Evolutionary conservation across 805 yeast species (phyloP), one percentile per base, ranked within the genome.

Genomic region (Yarrowia sp.): DNA sequence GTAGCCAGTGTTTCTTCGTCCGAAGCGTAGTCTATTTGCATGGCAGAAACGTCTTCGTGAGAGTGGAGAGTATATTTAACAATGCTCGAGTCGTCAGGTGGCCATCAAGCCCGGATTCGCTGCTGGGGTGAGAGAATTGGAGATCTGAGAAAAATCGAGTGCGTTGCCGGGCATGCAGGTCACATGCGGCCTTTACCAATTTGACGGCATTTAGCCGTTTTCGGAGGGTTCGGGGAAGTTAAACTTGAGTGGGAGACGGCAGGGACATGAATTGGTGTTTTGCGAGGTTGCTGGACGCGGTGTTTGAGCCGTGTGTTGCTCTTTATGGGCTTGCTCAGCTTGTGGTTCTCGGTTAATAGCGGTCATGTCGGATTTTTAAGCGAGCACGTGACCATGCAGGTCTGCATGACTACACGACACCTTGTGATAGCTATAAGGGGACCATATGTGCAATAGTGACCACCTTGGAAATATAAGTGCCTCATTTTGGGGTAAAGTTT

Each of bases 1-100:
- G 19, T 56, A 7, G 22, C 63, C 15, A 56, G 48, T 5, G 63
- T 42, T 26, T 56, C 63, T 22, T 56, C 63, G 48, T 56, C 63
- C 7, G 63, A 41, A 35, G 63, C 36, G 36, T 56, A 56, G 36
- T 56, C 63, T 41, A 56, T 8, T 2, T n/a, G 63, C 63, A 56
- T 56, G 5, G 32, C 32, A 26, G 7, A 26, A 26, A 26, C 32
- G 35, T 16, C 36, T 12, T 15, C 22, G 2, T 9, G 19, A 48
- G 14, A 9, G 16, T 53, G 19, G 9, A 7, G 3, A 3, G n/a
- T 8, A 7, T 16, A 3, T 22, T 38, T 12, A 7, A 43, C 12
- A 10, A 12, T 12, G 5, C 14, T 14, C 8, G 11, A 8, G 35
- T 22, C 19, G 36, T 19, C 15, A 4, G 32, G 59, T 40, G 35